Percentiles rank a stretch among this genome's conserved stretches.
phyloP scores from a whole-genome alignment of 2,329 filamentous ascomycete genomes.

The Phyllosticta capitalensis region DNA sequence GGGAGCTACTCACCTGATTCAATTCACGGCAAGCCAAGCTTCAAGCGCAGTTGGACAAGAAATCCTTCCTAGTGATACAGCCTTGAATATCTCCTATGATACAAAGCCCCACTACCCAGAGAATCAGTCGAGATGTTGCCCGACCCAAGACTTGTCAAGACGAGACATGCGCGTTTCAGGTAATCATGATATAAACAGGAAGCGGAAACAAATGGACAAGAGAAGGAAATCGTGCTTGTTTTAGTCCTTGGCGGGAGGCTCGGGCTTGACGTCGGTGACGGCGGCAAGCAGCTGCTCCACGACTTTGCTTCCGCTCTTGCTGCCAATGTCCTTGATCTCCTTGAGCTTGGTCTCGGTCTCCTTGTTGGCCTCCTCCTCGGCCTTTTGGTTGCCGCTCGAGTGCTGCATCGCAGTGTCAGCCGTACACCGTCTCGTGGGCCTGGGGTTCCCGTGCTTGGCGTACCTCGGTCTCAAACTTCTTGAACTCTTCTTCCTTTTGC shows the following conservation, averaged over 20 bases:
- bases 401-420: constrained; percentile 52
- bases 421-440: background rate
- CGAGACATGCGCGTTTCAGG: constrained; percentile 6
- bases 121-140: background rate
- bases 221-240: background rate
- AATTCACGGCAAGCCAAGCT: background rate
- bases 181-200: background rate
- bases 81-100: background rate
- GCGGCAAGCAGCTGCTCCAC: constrained; percentile 73
- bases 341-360: constrained; percentile 73
- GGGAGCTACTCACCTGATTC: background rate
- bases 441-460: constrained; percentile 12
- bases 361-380: constrained; percentile 62
- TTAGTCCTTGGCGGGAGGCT: constrained; percentile 37
- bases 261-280: constrained; percentile 75
- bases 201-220: constrained; percentile 1
- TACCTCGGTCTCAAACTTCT: constrained; percentile 80
- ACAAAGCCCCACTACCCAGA: background rate
- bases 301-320: constrained; percentile 70
- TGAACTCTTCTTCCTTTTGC: constrained; percentile 88
- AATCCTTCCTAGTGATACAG: background rate
- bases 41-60: background rate
- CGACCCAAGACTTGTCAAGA: background rate
- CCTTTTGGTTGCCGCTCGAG: constrained; percentile 74
- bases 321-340: constrained; percentile 71